phyloP scores from a whole-genome alignment of 495 filamentous ascomycete species.

The Annulohypoxylon nitens region DNA sequence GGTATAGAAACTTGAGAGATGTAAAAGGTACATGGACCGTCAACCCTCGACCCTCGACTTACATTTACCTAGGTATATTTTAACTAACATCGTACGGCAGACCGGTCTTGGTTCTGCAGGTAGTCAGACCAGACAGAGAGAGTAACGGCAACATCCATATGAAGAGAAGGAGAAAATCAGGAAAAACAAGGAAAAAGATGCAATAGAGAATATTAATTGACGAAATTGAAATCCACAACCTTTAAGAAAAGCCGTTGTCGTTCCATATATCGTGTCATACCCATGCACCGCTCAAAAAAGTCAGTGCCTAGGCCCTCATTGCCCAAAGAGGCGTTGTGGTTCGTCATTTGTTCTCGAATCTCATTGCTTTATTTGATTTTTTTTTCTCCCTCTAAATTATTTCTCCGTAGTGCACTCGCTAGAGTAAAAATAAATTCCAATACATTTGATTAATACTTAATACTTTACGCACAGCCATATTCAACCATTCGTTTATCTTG shows the following conservation, averaged over 20 bases:
- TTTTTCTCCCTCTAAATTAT: slow-evolving; percentile 18
- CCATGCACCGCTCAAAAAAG: slow-evolving; percentile 22
- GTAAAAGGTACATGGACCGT: slow-evolving; percentile 35
- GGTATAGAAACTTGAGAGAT: slow-evolving; percentile 31
- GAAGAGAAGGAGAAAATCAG: not conserved
- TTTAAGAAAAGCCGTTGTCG: slow-evolving; percentile 28
- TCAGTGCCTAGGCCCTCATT: slow-evolving; percentile 41
- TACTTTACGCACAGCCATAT: not conserved
- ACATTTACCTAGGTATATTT: not conserved
- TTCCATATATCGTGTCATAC: slow-evolving; percentile 48
- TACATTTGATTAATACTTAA: slow-evolving; percentile 7
- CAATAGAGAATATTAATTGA: slow-evolving; percentile 34
- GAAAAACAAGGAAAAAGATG: slow-evolving; percentile 17
- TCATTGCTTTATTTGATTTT: slow-evolving; percentile 28
- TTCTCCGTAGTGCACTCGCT: slow-evolving; percentile 11
- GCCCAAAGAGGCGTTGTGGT: slow-evolving; percentile 32
- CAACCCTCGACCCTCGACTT: slow-evolving; percentile 4
- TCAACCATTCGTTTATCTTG: slow-evolving; percentile 13
- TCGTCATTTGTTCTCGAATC: slow-evolving; percentile 25
- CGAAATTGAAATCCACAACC: slow-evolving; percentile 27
- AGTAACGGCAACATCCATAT: slow-evolving; percentile 15
- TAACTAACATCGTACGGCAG: slow-evolving; percentile 36
- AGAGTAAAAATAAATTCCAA: slow-evolving; percentile 37
- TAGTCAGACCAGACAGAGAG: slow-evolving; percentile 40
- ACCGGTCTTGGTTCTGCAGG: slow-evolving; percentile 44